These are phyloP conservation scores for Diacronema lutheri DNA, from an alignment of 78 protist genomes.

Conservation along the genomic window DNA sequence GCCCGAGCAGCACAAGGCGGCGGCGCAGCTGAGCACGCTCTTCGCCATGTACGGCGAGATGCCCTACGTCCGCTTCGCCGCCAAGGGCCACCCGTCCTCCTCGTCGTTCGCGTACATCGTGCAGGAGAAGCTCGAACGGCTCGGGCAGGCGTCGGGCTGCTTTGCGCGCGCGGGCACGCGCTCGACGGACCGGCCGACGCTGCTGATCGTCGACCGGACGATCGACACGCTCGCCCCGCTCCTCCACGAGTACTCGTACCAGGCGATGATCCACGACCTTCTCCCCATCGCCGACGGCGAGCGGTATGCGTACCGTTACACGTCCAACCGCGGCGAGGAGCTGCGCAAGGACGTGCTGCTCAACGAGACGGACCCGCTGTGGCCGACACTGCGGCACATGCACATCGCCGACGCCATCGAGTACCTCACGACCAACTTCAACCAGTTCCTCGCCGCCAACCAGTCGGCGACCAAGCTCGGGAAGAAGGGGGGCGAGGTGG, in stretches of 20 bases:
- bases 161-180: no score
- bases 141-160: background rate
- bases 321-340: background rate
- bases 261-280: slow-evolving; percentile 78
- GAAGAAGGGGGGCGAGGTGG: background rate
- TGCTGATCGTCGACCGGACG: slow-evolving; percentile 69
- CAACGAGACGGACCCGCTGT: slow-evolving; percentile 67
- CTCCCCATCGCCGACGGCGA: slow-evolving; percentile 55
- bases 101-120: background rate
- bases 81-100: background rate
- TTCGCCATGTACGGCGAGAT: slow-evolving; percentile 34
- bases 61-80: slow-evolving; percentile 10
- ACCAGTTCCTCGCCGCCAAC: slow-evolving; percentile 45
- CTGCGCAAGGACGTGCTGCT: slow-evolving; percentile 55
- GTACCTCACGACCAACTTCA: slow-evolving; percentile 45
- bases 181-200: background rate
- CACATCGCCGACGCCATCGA: slow-evolving; percentile 73
- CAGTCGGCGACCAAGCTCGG: slow-evolving; percentile 42
- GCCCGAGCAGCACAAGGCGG: background rate
- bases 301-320: background rate
- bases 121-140: slow-evolving; percentile 16
- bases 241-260: slow-evolving; percentile 81
- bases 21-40: slow-evolving; percentile 39
- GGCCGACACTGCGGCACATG: slow-evolving; percentile 62
- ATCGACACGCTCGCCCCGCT: slow-evolving; percentile 77